Conservation (phyloP, 352 stramenopile species). For the Phytopythium oedochilum region DNA sequence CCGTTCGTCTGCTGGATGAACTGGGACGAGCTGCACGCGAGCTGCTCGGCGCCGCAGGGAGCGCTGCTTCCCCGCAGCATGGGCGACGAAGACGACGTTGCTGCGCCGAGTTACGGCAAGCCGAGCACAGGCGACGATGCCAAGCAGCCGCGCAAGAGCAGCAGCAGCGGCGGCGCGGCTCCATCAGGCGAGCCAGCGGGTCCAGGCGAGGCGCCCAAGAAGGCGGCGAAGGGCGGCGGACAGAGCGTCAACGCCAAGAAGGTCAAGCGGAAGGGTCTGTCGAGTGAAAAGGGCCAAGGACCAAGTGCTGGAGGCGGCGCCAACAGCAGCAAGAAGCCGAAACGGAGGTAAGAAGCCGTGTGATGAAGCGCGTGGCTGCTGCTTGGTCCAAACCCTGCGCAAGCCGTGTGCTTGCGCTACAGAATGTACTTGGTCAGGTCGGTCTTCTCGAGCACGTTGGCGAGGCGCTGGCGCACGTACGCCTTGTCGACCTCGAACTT, state of each 20-base stretch:
- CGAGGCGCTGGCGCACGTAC: constrained; percentile 91
- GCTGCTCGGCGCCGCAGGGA: constrained; percentile 68
- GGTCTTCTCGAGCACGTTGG: constrained; percentile 91
- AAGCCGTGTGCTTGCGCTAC: constrained; percentile 27
- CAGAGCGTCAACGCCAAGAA: constrained; percentile 2
- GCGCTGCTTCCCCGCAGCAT: constrained; percentile 15
- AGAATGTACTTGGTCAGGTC: constrained; percentile 98
- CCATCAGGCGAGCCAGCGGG: background rate
- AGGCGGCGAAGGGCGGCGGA: background rate
- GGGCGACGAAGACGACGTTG: background rate
- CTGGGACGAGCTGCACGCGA: constrained; percentile 74
- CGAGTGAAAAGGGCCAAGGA: background rate
- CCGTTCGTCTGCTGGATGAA: constrained; percentile 88
- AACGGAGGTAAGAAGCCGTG: background rate
- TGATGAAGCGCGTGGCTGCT: background rate
- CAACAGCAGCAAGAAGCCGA: constrained; percentile 1
- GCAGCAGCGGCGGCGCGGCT: background rate
- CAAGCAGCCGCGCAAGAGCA: background rate
- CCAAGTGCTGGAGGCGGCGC: background rate
- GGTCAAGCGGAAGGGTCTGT: background rate
- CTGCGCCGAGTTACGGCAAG: background rate
- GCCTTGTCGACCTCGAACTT: constrained; percentile 89
- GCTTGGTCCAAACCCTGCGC: too few species aligned
- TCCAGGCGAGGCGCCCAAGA: background rate
- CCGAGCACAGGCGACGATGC: background rate